Base-by-base conservation (phyloP, 805 yeast species). In the Ogataea minuta region DNA sequence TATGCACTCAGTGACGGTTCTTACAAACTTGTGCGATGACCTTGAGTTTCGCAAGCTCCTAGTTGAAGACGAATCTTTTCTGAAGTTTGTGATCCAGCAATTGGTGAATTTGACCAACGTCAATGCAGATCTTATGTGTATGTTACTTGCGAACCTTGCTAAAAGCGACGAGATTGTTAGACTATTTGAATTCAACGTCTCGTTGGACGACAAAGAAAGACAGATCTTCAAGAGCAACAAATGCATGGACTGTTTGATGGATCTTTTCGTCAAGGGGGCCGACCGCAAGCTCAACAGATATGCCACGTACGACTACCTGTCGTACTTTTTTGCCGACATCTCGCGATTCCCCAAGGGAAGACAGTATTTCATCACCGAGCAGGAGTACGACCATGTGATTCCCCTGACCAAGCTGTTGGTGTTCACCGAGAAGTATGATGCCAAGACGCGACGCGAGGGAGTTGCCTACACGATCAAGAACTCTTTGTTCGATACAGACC, bases 391-490 rank as follows among this genome's bases (percentile, higher is more conserved):
- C 57, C 68, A 63, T 13, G 82, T 85, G 13, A 80, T 84, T 12
- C 96, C 96, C 24, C 63, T 88, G 15, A 78, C 89, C n/a, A 87
- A 87, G 57, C 63, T 89, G 19, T 68, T 86, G 44, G 93, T 80
- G 0, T 89, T 88, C 64, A 84, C 96, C 4, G 90, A 86, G 56
- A 77, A 80, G 54, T 84, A 80, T 49, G 90, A 84, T 55, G 71
- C 86, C 10, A 78, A 77, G 53, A 77, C 78, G 17, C 79, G 98
- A 66, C 76, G 98, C 63, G 90, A 84, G 58, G 97, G 96, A 56
- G 90, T 87, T 26, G 95, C 95, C 1, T 84, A 95, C 4, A 84
- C 96, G 2, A 85, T 93, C 51, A 91, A 93, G 60, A 91, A 91
- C 63, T 76, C 91, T 0, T 66, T 91, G 34, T 91, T 91, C 55